Evolutionary conservation across 371 early-diverging fungal genomes (phyloP), one percentile per base, ranked within the genome.

Genomic region (Rhizopus microsporus): DNA sequence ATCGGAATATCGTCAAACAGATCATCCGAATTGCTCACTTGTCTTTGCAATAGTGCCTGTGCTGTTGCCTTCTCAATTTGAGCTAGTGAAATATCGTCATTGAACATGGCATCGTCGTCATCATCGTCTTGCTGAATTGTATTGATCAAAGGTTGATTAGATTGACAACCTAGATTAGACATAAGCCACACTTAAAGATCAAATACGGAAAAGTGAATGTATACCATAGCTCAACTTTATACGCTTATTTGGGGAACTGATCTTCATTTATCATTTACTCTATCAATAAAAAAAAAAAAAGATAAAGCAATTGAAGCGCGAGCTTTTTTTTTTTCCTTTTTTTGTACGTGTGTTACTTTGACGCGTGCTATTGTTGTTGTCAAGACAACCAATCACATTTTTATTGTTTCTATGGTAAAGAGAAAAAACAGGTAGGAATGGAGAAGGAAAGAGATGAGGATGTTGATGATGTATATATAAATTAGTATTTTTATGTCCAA

Each of bases 401-500:
- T 23, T 23, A 23, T 23, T 23, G 23, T 23, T 23, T 23, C 23
- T 23, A 23, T 23, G 23, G 23, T 23, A 23, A 23, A 23, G 23
- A 23, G 23, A 23, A 23, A 23, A 23, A 23, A 23, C 23, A 23
- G 23, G 2, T 23, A 23, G 23, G 23, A 23, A 23, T 23, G 23
- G 23, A 2, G 23, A 23, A 23, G 23, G 23, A 23, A 23, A 23
- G 23, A 23, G 23, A 23, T 23, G 23, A 23, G 23, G 23, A 23
- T 23, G 23, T 23, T 23, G 23, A 23, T 23, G 23, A 23, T 23
- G 23, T 23, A 23, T 23, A 23, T 23, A 23, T 23, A 23, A 23
- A 23, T 23, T 39, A 51, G 4, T 39, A 23, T 37, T 51, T 47
- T 71, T 83, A 91, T 46, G 91, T 88, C 84, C 89, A 92, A 35